Evolutionary conservation across 352 stramenopile genomes (phyloP), one percentile per base, ranked within the genome.

Genomic region (Bremia lactucae): DNA sequence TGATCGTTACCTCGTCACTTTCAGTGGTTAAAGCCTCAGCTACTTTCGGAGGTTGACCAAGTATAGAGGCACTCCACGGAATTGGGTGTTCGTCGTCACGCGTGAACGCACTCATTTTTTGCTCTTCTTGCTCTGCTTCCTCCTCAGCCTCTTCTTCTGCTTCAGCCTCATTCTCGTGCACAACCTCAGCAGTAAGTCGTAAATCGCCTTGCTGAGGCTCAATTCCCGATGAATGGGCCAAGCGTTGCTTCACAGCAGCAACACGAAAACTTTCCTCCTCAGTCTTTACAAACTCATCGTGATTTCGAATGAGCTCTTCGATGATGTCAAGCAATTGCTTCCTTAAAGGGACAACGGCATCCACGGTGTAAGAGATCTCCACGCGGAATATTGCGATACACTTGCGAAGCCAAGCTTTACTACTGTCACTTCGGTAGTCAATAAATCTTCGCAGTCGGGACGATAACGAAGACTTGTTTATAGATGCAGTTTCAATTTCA

Each of bases 91-190:
- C 83, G 23, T 95, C 83, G 46, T 95, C 81, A 36, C 83, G 79
- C 10, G 80, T 88, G 49, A 91, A 96, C 23, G 78, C 77, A 37
- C 78, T 95, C 84, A 94, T 94, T 49, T 94, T 91, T 43, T 95
- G 81, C 40, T 95, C 82, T 42, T 92, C 80, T 36, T 92, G 79
- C 52, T 95, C 78, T n/a, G 76, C 77, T 65, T 91, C 79, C 48
- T 94, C 80, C 48, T 89, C 81, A 0, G 80, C 80, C 49, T 92
- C 78, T 68, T 90, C 83, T 54, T 93, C 82, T 1, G 76, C 77
- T 52, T 94, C 79, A 19, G 80, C 69, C 45, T 94, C 82, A 23
- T 95, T 90, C 36, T 94, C 91, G 52, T 97, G 76, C 18, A 94
- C 82, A 22, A 95, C 81, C 46, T 94, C 79, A 25, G 81, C 66